Conservation (phyloP, 2,329 filamentous ascomycete genomes). For the Ascochyta pisi region DNA sequence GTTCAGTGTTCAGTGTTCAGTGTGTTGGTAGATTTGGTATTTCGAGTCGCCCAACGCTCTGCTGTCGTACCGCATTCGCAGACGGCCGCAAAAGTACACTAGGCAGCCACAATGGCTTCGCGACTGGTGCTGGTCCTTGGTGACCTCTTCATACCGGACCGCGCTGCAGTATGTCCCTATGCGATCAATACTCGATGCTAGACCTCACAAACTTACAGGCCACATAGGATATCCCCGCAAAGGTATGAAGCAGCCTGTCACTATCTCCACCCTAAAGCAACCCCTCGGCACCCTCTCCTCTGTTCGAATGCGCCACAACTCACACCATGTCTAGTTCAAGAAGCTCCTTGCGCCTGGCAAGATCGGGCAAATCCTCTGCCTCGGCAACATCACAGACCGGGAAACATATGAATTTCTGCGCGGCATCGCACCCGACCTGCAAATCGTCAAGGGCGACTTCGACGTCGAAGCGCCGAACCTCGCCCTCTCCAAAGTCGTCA, state of each 20-base stretch:
- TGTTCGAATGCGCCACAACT: slow-evolving; percentile 10
- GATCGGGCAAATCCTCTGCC: slow-evolving; percentile 64
- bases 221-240: slow-evolving; percentile 51
- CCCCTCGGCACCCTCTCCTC: background rate
- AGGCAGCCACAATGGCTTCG: slow-evolving; percentile 47
- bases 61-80: background rate
- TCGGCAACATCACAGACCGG: slow-evolving; percentile 65
- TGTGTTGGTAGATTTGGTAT: background rate
- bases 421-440: slow-evolving; percentile 65
- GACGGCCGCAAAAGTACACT: background rate
- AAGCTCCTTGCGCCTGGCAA: slow-evolving; percentile 66
- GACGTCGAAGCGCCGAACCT: slow-evolving; percentile 71
- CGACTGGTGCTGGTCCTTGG: slow-evolving; percentile 52
- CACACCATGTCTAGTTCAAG: slow-evolving; percentile 50
- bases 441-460: slow-evolving; percentile 74
- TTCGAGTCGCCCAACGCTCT: background rate
- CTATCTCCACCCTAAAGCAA: background rate
- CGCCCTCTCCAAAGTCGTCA: slow-evolving; percentile 72
- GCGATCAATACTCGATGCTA: slow-evolving; percentile 18
- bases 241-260: slow-evolving; percentile 38
- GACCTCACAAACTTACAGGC: slow-evolving; percentile 49
- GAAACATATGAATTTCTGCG: slow-evolving; percentile 65
- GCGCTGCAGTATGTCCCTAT: slow-evolving; percentile 47
- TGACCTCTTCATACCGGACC: slow-evolving; percentile 54
- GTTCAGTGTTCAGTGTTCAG: background rate